A percentile compares a stretch with the other conserved stretches of the same genome.
These are phyloP conservation scores for Hemisphaericaspora subhashii DNA, from an alignment of 1,139 yeast species.

Conservation along the genomic window DNA sequence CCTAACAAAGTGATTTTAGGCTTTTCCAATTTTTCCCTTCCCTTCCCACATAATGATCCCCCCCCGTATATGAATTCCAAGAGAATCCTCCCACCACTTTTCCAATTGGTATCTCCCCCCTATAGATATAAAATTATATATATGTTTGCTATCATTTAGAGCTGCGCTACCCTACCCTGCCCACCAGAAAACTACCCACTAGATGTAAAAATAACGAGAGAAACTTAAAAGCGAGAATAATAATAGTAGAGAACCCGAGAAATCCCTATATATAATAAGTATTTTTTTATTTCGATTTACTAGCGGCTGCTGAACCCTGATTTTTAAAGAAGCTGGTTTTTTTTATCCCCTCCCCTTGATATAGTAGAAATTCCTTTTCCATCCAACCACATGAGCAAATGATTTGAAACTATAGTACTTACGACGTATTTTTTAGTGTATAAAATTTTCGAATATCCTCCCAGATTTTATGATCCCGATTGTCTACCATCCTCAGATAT, in stretches of 20 bases:
- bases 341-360: background rate
- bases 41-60: background rate
- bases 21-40: background rate
- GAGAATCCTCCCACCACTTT: background rate
- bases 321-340: too few species aligned
- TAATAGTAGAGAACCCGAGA: background rate
- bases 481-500: background rate
- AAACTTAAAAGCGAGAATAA: too few species aligned
- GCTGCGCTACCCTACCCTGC: too few species aligned
- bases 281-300: background rate
- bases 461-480: background rate
- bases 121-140: background rate
- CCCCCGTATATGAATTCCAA: background rate
- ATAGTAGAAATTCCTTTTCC: background rate
- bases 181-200: conserved; percentile 4
- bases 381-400: background rate
- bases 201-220: background rate
- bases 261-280: background rate
- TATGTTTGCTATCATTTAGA: background rate
- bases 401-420: conserved; percentile 5
- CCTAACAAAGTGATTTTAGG: conserved; percentile 5
- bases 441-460: too few species aligned
- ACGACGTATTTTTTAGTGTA: conserved; percentile 7
- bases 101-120: background rate
- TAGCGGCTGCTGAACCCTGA: too few species aligned